These are phyloP conservation scores for Talaromyces sp. DNA, from an alignment of 2,329 filamentous ascomycete genomes.

Conservation along the genomic window DNA sequence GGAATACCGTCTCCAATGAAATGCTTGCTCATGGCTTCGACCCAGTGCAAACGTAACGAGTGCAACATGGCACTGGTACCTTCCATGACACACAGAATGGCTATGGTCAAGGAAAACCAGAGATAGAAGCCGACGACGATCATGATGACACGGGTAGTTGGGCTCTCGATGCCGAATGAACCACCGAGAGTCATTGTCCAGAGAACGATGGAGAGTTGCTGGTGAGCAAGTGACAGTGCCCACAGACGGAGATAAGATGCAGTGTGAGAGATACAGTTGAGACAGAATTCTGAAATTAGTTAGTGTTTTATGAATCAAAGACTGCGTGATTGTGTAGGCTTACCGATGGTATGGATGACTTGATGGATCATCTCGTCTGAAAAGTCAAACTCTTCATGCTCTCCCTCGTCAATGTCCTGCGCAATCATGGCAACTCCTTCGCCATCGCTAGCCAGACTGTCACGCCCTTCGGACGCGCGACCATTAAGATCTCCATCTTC, in stretches of 20 bases:
- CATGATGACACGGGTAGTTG: slow-evolving; percentile 69
- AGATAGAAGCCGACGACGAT: slow-evolving; percentile 78
- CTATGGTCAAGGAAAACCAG: slow-evolving; percentile 83
- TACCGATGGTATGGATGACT: slow-evolving; percentile 89
- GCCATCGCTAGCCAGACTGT: slow-evolving; percentile 69
- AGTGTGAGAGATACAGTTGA: slow-evolving; percentile 98
- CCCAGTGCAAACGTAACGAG: slow-evolving; percentile 87
- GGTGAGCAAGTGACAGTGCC: slow-evolving; percentile 94
- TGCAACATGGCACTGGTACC: slow-evolving; percentile 95
- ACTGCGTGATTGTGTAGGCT: not conserved
- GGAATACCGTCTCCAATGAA: slow-evolving; percentile 85
- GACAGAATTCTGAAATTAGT: slow-evolving; percentile 70
- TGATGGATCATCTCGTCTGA: slow-evolving; percentile 98
- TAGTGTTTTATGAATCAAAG: not conserved
- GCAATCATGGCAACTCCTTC: slow-evolving; percentile 86
- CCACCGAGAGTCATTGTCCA: slow-evolving; percentile 93
- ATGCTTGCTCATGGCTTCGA: slow-evolving; percentile 97
- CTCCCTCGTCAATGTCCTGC: slow-evolving; percentile 73
- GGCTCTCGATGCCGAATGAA: slow-evolving; percentile 62
- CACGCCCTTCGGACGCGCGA: slow-evolving; percentile 57
- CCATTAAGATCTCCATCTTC: slow-evolving; percentile 73
- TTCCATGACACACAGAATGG: slow-evolving; percentile 88
- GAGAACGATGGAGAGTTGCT: slow-evolving; percentile 92
- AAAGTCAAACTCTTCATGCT: slow-evolving; percentile 97
- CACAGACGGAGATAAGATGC: slow-evolving; percentile 98